These are phyloP conservation scores for Amaranthus palmeri DNA, from an alignment of 148 eudicot species.

Conservation along the genomic window DNA sequence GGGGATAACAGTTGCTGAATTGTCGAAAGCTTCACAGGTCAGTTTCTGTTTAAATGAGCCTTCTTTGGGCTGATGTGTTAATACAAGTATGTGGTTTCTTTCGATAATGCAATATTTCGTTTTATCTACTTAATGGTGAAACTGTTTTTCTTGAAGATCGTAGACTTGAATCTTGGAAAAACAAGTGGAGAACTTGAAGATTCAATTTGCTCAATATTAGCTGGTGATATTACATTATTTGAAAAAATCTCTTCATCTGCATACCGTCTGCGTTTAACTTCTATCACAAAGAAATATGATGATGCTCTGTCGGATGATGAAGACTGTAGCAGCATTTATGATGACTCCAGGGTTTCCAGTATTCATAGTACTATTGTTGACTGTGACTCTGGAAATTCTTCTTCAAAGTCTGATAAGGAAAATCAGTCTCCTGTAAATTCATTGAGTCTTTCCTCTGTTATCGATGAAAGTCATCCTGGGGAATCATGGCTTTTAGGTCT, in stretches of 20 bases:
- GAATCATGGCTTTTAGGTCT: slow-evolving; percentile 89
- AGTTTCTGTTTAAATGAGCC: slow-evolving; percentile 15
- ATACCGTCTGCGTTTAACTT: slow-evolving; percentile 65
- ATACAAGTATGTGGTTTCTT: not conserved
- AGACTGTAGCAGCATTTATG: slow-evolving; percentile 72
- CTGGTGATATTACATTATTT: slow-evolving; percentile 84
- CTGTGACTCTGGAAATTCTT: slow-evolving; percentile 43
- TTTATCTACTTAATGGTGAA: slow-evolving; percentile 11
- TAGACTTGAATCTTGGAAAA: slow-evolving; percentile 50
- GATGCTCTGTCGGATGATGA: slow-evolving; percentile 53
- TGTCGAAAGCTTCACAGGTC: slow-evolving; percentile 59
- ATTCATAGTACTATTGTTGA: slow-evolving; percentile 40
- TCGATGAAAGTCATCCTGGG: slow-evolving; percentile 92
- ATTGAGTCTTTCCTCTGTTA: slow-evolving; percentile 44
- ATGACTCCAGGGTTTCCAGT: slow-evolving; percentile 42
- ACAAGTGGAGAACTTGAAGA: slow-evolving; percentile 50
- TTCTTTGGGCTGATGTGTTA: not conserved
- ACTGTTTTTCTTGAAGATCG: slow-evolving; percentile 45
- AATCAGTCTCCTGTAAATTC: slow-evolving; percentile 24
- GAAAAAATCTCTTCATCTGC: slow-evolving; percentile 76
- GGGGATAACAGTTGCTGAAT: slow-evolving; percentile 59
- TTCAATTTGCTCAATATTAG: slow-evolving; percentile 57
- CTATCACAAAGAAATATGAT: slow-evolving; percentile 45
- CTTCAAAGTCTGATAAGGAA: slow-evolving; percentile 18
- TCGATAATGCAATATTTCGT: not conserved